Conservation (phyloP, 2,329 filamentous ascomycete species). For the Daldinia eschscholtzii region DNA sequence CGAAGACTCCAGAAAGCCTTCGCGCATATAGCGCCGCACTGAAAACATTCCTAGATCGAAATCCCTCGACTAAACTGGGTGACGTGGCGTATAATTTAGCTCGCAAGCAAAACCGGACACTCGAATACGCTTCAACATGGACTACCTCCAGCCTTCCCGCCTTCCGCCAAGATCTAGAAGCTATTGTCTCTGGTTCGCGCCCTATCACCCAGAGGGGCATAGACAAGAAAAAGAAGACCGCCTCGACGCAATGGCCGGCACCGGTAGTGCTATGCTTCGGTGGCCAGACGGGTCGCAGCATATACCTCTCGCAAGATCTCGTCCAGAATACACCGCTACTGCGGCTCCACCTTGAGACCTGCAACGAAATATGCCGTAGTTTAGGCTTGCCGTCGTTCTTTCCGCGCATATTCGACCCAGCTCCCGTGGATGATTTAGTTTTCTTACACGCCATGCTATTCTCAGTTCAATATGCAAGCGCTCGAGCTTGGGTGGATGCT, state of each 20-base stretch:
- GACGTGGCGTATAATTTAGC: constrained; percentile 23
- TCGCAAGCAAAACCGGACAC: constrained; percentile 24
- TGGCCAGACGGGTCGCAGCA: constrained; percentile 27
- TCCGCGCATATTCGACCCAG: constrained; percentile 49
- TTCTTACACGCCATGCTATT: constrained; percentile 55
- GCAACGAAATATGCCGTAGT: constrained; percentile 47
- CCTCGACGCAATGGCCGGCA: constrained; percentile 14
- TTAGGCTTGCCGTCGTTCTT: constrained; percentile 52
- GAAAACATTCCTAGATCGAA: constrained; percentile 19
- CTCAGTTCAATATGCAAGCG: constrained; percentile 55
- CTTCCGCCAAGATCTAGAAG: constrained; percentile 14
- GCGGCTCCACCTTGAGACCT: constrained; percentile 53
- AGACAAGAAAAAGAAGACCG: constrained; percentile 25
- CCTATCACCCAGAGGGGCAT: constrained; percentile 11
- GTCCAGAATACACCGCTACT: constrained; percentile 44
- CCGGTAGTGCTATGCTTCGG: constrained; percentile 27
- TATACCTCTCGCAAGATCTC: constrained; percentile 25
- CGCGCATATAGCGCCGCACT: constrained; percentile 21
- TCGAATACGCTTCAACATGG: constrained; percentile 23
- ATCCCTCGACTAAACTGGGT: constrained; percentile 8
- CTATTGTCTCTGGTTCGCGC: constrained; percentile 14
- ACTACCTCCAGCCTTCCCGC: constrained; percentile 12
- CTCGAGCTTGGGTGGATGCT: constrained; percentile 53
- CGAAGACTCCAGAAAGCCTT: constrained; percentile 31
- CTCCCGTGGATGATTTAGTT: constrained; percentile 49